Base-by-base conservation (phyloP, 306 rosid genomes). In the Castanospermum australe region DNA sequence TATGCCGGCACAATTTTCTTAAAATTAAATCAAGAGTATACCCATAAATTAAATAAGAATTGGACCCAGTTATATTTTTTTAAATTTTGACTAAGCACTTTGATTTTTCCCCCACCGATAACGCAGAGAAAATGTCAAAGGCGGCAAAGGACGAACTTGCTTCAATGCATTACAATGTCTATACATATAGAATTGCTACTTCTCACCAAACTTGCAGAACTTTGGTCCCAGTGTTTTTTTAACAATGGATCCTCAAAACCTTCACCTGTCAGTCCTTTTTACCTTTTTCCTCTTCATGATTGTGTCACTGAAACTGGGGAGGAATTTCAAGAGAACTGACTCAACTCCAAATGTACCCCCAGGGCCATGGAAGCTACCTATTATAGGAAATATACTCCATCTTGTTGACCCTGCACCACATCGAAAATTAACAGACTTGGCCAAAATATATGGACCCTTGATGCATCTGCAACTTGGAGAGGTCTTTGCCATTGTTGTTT, bases 381-480 rank as follows among this genome's bases (percentile, higher is more conserved):
- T 77, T 6, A 44, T 82, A 11, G 54, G 54, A 4, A 47, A 15
- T 14, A 47, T 47, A 13, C 55, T 1, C 20, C 55, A 48, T 48
- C 21, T 15, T n/a, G 5, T 15, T 4, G 21, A 8, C 1, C 18
- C 55, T 24, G 63, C 62, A 0, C 85, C 87, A 56, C 79, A 88
- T 68, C 83, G 14, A 2, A 9, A 35, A 10, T 36, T 86, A 9
- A 70, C 88, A 72, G 86, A 81, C 42, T 66, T 86, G 61, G 71
- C 87, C 17, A 70, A 73, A 71, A 76, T 76, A 79, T 82, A 83
- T 48, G 89, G 89, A 1, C 80, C 79, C 1, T 35, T 86, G 12
- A 54, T 86, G 42, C 84, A 86, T 24, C 75, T 86, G 0, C 63
- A 79, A 71, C 48, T 83, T 5, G 86, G 80, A 2, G 86, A 83